Evolutionary conservation across 2,329 filamentous ascomycete genomes (phyloP).

Genomic region (Balansia obtecta): DNA sequence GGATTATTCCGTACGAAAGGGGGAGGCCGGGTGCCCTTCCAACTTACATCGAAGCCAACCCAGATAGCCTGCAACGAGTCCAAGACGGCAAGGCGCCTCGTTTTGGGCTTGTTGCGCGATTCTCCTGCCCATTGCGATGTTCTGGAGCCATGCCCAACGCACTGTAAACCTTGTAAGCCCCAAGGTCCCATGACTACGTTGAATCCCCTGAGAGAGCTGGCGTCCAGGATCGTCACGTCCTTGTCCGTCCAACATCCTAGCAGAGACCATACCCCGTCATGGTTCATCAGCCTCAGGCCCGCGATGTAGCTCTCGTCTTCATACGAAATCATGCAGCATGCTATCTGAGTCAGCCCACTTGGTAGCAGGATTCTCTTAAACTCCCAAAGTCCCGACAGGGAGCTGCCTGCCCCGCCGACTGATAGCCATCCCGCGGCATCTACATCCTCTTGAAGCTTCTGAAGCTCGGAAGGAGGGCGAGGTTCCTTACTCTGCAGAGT

Average conservation of each 20-base stretch:
- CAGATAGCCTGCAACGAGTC: not conserved
- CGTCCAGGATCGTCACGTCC: not conserved
- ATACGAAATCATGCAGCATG: not conserved
- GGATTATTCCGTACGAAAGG: no score
- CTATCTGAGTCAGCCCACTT: not conserved
- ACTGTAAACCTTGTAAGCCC: constrained; percentile 1
- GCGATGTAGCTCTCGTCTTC: not conserved
- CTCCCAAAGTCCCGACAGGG: no score
- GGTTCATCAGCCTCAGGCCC: not conserved
- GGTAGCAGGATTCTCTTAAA: not conserved
- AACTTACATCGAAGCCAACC: not conserved
- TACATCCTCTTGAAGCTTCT: not conserved
- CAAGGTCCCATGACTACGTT: not conserved
- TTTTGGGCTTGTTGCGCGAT: not conserved
- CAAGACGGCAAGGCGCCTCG: not conserved
- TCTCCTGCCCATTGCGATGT: not conserved
- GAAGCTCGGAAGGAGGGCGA: not conserved
- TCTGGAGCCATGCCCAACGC: not conserved
- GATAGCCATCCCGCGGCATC: not conserved
- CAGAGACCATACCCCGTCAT: not conserved
- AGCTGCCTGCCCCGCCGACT: not conserved
- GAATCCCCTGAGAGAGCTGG: not conserved
- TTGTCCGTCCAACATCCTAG: not conserved
- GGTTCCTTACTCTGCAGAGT: not conserved
- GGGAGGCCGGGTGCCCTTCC: no score